These are phyloP conservation scores for Aaosphaeria pasadenensis DNA, from an alignment of 2,329 filamentous ascomycete genomes.

Conservation along the genomic window DNA sequence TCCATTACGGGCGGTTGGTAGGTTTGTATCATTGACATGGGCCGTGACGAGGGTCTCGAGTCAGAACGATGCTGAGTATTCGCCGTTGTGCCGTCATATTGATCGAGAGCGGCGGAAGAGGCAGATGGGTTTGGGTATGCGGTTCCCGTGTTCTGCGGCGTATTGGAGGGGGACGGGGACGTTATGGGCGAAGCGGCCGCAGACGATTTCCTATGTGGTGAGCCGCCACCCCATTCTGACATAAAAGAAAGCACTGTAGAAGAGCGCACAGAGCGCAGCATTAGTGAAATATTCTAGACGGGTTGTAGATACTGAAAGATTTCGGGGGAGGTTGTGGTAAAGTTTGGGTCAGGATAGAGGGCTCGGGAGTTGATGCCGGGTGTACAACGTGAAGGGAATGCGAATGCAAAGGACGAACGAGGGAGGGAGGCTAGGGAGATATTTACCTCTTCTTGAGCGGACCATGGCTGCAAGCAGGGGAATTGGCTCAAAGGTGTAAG, in stretches of 20 bases:
- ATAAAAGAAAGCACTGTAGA: slow-evolving; percentile 80
- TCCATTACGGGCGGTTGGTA: slow-evolving; percentile 87
- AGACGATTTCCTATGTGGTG: slow-evolving; percentile 29
- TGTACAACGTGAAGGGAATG: neutral
- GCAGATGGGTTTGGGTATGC: slow-evolving; percentile 19
- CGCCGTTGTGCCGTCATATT: slow-evolving; percentile 25
- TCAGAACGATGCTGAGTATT: slow-evolving; percentile 45
- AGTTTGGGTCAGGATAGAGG: neutral
- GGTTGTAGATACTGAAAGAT: slow-evolving; percentile 2
- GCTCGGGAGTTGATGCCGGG: neutral
- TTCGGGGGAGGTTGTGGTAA: neutral
- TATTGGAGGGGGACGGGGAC: slow-evolving; percentile 29
- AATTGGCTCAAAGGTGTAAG: slow-evolving; percentile 3
- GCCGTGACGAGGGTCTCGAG: slow-evolving; percentile 59
- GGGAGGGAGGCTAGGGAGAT: slow-evolving; percentile 4
- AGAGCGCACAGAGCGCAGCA: slow-evolving; percentile 20
- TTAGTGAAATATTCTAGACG: slow-evolving; percentile 13
- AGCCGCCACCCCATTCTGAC: slow-evolving; percentile 65
- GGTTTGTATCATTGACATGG: slow-evolving; percentile 80
- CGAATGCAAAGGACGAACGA: slow-evolving; percentile 1
- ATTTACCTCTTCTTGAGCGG: slow-evolving; percentile 36
- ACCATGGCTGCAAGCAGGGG: slow-evolving; percentile 20
- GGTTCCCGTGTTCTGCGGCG: slow-evolving; percentile 21
- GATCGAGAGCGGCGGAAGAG: slow-evolving; percentile 29
- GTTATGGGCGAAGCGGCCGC: slow-evolving; percentile 26